Evolutionary conservation across 2,329 filamentous ascomycete species (phyloP).

Genomic region (Thielaviopsis musarum): DNA sequence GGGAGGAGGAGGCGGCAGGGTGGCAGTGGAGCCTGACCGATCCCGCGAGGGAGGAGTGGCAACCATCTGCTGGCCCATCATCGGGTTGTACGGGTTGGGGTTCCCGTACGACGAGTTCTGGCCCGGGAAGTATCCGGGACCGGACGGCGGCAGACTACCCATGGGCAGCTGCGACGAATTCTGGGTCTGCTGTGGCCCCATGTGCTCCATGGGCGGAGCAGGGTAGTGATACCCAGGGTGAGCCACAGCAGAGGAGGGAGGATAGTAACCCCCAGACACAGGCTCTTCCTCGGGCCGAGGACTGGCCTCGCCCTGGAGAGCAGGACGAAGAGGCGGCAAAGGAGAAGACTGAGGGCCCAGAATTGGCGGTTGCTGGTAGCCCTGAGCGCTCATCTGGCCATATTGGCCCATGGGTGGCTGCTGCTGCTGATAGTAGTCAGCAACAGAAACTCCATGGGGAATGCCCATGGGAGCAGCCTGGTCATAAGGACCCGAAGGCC

Average conservation of each 20-base stretch:
- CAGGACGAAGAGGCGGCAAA: conserved; percentile 9
- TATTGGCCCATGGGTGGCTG: conserved; percentile 1
- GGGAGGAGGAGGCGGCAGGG: conserved; percentile 4
- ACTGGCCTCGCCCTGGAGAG: neutral
- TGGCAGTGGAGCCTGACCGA: conserved; percentile 2
- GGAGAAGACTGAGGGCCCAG: conserved; percentile 5
- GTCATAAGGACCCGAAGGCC: neutral
- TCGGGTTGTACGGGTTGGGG: conserved; percentile 4
- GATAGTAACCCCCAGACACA: conserved; percentile 4
- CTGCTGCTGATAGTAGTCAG: conserved; percentile 7
- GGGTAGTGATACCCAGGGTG: conserved; percentile 3
- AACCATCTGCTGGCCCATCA: conserved; percentile 1
- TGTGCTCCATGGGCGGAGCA: neutral
- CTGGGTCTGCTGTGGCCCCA: neutral
- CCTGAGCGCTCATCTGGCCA: neutral
- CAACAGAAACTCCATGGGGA: neutral
- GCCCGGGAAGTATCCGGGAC: neutral
- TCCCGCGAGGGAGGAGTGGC: conserved; percentile 2
- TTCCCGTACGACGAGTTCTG: conserved; percentile 1
- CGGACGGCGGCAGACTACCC: neutral
- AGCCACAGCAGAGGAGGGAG: conserved; percentile 4
- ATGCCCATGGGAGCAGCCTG: neutral
- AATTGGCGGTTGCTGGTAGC: conserved; percentile 4
- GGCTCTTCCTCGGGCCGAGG: conserved; percentile 3
- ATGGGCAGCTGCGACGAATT: neutral